Base-by-base conservation (phyloP, 257 asterid genomes). In the Plantago elongata region DNA sequence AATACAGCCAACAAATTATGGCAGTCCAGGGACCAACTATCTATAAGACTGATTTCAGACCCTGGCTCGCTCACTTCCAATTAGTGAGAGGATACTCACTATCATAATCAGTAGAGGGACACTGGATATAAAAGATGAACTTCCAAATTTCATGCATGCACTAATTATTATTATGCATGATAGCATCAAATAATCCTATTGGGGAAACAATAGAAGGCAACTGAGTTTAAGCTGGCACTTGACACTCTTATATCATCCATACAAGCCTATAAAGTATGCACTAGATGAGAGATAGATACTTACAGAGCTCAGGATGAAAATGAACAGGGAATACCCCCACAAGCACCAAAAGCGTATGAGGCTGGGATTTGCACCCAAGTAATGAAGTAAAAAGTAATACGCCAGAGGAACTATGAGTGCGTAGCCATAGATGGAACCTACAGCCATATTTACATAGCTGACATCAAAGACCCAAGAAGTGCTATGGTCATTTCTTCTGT, bases 271-370 rank as follows among this genome's bases (percentile, higher is more conserved):
- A 43, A 11, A n/a, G n/a, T n/a, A n/a, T n/a, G n/a, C n/a, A 7
- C 40, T 34, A 54, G 59, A 51, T 27, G 42, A 38, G 42, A 38
- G 13, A 47, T 13, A 17, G 56, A 66, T 64, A 80, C 97, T 87
- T 81, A 92, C 97, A 43, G 96, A 84, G 72, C 82, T 81, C 60
- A 83, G 81, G 83, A 83, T 67, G 60, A 84, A 87, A 66, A 92
- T 77, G 93, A 84, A 84, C 74, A 92, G 88, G 18, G 99, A 92
- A 76, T 92, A 92, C 72, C 99, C 97, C 99, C 99, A 92, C 87
- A 92, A 57, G 91, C 99, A 92, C 99, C 99, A 92, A 70, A 92
- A 83, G 69, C 89, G 95, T 51, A 92, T 22, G 29, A 89, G 90
- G 89, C 99, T 92, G 77, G 82, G 89, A 64, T 65, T 81, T 60